A percentile compares a stretch with the other conserved stretches of the same genome.
These are phyloP conservation scores for Leishmania braziliensis DNA, from an alignment of 208 protist species.

Conservation along the genomic window DNA sequence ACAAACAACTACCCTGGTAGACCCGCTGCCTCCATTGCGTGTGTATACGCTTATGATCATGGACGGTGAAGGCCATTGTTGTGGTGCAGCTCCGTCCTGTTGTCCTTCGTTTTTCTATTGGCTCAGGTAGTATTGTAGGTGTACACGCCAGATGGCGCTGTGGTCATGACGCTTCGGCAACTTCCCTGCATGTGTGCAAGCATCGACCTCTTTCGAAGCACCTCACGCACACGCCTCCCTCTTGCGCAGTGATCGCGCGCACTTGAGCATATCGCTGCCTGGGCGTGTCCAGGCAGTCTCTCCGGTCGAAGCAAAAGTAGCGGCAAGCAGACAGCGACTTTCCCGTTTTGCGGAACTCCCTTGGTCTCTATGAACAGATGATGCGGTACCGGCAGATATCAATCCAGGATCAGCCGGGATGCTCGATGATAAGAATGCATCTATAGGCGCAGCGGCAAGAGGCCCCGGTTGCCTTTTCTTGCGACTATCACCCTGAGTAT, in stretches of 20 bases:
- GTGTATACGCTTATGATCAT: neutral
- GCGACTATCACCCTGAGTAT: neutral
- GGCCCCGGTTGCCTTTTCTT: neutral
- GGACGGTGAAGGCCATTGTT: neutral
- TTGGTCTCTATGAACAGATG: neutral
- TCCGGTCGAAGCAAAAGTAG: too few relatives aligned
- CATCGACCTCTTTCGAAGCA: too few relatives aligned
- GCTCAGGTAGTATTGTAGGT: neutral
- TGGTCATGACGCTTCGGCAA: conserved; percentile 11
- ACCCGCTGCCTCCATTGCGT: neutral
- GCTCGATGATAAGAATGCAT: neutral
- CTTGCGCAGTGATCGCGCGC: too few relatives aligned
- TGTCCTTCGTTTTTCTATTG: neutral
- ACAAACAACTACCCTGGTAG: neutral
- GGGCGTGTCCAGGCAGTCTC: too few relatives aligned
- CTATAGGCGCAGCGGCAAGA: neutral
- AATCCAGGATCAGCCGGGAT: neutral
- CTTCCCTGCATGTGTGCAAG: neutral
- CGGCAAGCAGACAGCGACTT: too few relatives aligned
- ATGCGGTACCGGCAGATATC: neutral
- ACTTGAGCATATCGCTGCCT: too few relatives aligned
- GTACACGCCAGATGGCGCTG: neutral
- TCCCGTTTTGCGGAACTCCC: neutral
- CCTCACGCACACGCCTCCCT: too few relatives aligned
- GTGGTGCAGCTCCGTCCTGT: neutral